Percentiles rank a stretch among this genome's conserved stretches.
Evolutionary conservation across 73 alveolate genomes (phyloP).

Genomic region (Paraurostyla sp.): DNA sequence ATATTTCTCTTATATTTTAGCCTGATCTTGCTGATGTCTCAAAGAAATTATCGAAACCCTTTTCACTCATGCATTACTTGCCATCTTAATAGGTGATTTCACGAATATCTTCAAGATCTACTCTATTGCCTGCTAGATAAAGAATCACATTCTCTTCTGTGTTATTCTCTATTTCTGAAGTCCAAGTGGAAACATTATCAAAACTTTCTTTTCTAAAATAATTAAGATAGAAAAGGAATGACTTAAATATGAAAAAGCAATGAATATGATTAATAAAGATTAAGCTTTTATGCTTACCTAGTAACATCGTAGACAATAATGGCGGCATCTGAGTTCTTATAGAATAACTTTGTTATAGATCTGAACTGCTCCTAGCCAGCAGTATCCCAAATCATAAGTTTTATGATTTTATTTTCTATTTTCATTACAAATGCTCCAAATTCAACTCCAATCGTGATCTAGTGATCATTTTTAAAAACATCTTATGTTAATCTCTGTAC

Average conservation of each 20-base stretch:
- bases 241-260: not conserved
- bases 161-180: slow-evolving; percentile 73
- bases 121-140: slow-evolving; percentile 79
- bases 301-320: slow-evolving; percentile 94
- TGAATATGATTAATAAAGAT: not conserved
- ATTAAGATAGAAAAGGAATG: too few species aligned
- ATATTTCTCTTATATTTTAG: slow-evolving; percentile 67
- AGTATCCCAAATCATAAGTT: slow-evolving; percentile 97
- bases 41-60: slow-evolving; percentile 65
- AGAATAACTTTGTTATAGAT: slow-evolving; percentile 90
- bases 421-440: slow-evolving; percentile 93
- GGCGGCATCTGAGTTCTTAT: slow-evolving; percentile 95
- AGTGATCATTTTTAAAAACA: slow-evolving; percentile 89
- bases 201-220: slow-evolving; percentile 63
- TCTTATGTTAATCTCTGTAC: slow-evolving; percentile 90
- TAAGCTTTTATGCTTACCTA: slow-evolving; percentile 66
- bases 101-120: slow-evolving; percentile 73
- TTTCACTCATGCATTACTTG: slow-evolving; percentile 44
- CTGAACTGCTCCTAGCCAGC: slow-evolving; percentile 97
- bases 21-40: slow-evolving; percentile 94
- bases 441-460: slow-evolving; percentile 96
- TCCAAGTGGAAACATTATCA: slow-evolving; percentile 76
- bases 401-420: slow-evolving; percentile 76
- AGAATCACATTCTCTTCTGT: slow-evolving; percentile 66
- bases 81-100: slow-evolving; percentile 66